A percentile compares a stretch with the other conserved stretches of the same genome.
These are phyloP conservation scores for Xenosphaeropsis pyriputrescens DNA, from an alignment of 2,329 filamentous ascomycete genomes.

Conservation along the genomic window DNA sequence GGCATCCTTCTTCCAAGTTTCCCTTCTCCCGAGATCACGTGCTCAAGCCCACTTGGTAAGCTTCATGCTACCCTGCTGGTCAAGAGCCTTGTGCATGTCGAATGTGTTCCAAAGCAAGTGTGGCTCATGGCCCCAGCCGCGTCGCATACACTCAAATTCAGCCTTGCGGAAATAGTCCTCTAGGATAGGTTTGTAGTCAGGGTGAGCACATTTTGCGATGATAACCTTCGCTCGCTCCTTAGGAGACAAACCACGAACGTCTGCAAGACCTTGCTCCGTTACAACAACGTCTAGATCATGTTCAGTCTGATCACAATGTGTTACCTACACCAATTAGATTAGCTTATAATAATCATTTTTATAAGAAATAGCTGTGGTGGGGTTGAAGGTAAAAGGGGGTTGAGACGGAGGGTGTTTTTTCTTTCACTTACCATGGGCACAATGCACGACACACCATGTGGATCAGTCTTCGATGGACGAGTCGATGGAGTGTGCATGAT, in stretches of 20 bases:
- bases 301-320: slow-evolving; percentile 85
- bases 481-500: slow-evolving; percentile 90
- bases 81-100: slow-evolving; percentile 75
- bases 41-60: too few relatives aligned
- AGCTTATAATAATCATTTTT: too few relatives aligned
- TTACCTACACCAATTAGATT: slow-evolving; percentile 25
- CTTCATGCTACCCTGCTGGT: slow-evolving; percentile 72
- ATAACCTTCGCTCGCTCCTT: slow-evolving; percentile 72
- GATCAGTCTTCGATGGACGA: slow-evolving; percentile 69
- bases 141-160: slow-evolving; percentile 71
- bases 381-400: too few relatives aligned
- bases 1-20: too few relatives aligned
- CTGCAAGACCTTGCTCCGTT: slow-evolving; percentile 61
- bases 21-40: too few relatives aligned
- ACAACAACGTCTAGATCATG: slow-evolving; percentile 86
- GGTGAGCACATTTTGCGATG: slow-evolving; percentile 76
- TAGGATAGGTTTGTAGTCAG: slow-evolving; percentile 71
- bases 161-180: slow-evolving; percentile 74
- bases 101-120: slow-evolving; percentile 77
- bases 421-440: slow-evolving; percentile 55
- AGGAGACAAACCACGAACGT: slow-evolving; percentile 69
- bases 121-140: slow-evolving; percentile 83
- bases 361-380: too few relatives aligned
- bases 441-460: slow-evolving; percentile 69
- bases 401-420: too few relatives aligned